Base-by-base conservation (phyloP, 371 early-diverging fungal genomes). In the Mucor irregularis region DNA sequence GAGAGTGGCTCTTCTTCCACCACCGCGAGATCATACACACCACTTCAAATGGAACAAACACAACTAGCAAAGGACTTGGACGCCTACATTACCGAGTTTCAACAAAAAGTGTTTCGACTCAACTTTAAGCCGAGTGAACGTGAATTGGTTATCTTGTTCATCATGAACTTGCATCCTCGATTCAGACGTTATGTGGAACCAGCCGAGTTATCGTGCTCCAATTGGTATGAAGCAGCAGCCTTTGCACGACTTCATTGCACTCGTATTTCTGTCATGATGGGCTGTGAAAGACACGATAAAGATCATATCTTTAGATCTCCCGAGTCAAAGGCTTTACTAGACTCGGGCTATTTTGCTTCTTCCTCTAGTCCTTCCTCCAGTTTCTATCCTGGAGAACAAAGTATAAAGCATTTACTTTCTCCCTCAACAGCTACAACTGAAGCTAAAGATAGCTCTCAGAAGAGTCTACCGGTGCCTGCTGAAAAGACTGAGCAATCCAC, bases 171-270 rank as follows among this genome's bases (percentile, higher is more conserved):
- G 14, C 68, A 62, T 45, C 61, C 68, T 2, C 62, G 72, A 10
- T 71, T 68, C 63, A 65, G 64, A 19, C 65, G 68, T 5, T 28
- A 65, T 5, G 61, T 71, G 0, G 72, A 71, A 37, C 72, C 64
- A 2, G 13, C 58, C 22, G 72, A 68, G 22, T 40, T 43, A 5
- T 39, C 48, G 0, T 61, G 53, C 19, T 28, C 30, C 0, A 39
- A 16, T 21, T 64, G 68, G 68, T 16, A 50, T 37, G 68, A 71
- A 7, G 68, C 65, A 29, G 68, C 68, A 4, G 31, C 45, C 7
- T 37, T 45, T 17, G 68, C 68, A 6, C 38, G 49, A 8, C 45
- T 58, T 21, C 72, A 71, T 49, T 58, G 64, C 13, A 45, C 43
- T 13, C 61, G 65, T 24, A 26, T 56, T 5, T 59, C 60, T 22